Base-by-base conservation (phyloP, 345 rosid genomes). In the Acer yangbiense region DNA sequence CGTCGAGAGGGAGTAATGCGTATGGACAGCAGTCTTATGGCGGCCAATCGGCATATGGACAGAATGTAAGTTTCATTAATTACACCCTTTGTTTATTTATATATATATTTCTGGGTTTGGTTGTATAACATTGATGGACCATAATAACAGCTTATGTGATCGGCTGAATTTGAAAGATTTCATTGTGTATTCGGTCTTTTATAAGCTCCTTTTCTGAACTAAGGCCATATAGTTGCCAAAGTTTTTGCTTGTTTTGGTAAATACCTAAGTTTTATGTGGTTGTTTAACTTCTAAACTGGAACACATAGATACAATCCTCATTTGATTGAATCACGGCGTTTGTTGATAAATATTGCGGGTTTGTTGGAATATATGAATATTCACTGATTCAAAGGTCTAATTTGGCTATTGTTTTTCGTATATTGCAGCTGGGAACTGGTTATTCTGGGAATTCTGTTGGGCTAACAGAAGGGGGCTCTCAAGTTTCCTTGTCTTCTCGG, bases 31-130 rank as follows among this genome's bases (percentile, higher is more conserved):
- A 87, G 62, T 52, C 90, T 1, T 94, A 91, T 65, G 86, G 89
- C 68, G 86, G 87, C 6, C 97, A 92, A 80, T 93, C 98, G 44
- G 93, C 90, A n/a, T 96, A 92, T 76, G 86, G 78, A 44, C 97
- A 92, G 77, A 92, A 88, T 80, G 98, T 94, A 82, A 92, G 98
- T 75, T 25, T 61, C 6, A 27, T 66, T 13, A 14, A 9, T 46
- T 46, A 46, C 50, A 10, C 50, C 50, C 16, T 14, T 16, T 58
- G 63, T 60, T 9, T n/a, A n/a, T 17, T 6, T n/a, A 4, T 7
- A 52, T 52, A 14, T 54, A 6, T 54, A 6, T 16, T 54, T 54
- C 0, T 16, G 58, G 58, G 23, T 20, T 58, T 60, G 23, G 27
- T 60, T 8, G 23, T 9, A n/a, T 60, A 18, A 9, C 7, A 60